Evolutionary conservation across 768 basidiomycete genomes (phyloP).

Genomic region (Calocybe indica): DNA sequence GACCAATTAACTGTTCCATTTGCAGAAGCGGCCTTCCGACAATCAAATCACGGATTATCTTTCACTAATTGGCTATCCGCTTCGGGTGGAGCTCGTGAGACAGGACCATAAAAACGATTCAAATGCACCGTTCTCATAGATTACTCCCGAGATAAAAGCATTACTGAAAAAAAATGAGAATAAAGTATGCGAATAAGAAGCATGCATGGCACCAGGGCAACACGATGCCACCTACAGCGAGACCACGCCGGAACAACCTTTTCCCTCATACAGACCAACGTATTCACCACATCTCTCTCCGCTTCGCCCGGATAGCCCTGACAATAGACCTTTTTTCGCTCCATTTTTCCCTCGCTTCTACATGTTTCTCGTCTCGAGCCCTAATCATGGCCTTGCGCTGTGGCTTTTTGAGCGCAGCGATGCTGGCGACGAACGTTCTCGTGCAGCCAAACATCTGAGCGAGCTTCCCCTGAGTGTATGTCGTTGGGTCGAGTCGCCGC

Average conservation of each 20-base stretch:
- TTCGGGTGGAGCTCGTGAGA: too few species aligned
- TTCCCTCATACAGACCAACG: not conserved
- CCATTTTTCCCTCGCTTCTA: slow-evolving; percentile 50
- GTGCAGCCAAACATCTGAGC: slow-evolving; percentile 76
- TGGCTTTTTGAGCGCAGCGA: slow-evolving; percentile 56
- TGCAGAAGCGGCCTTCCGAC: too few species aligned
- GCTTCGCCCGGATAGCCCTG: slow-evolving; percentile 59
- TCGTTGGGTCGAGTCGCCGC: slow-evolving; percentile 47
- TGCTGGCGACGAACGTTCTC: slow-evolving; percentile 54
- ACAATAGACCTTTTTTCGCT: slow-evolving; percentile 61
- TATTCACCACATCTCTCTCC: slow-evolving; percentile 67
- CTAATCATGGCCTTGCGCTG: slow-evolving; percentile 36
- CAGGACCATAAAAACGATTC: too few species aligned
- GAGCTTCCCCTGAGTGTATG: slow-evolving; percentile 59
- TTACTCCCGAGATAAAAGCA: too few species aligned
- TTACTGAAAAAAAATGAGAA: too few species aligned
- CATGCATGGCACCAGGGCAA: too few species aligned
- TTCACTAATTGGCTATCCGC: too few species aligned
- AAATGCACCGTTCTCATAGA: too few species aligned
- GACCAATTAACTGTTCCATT: too few species aligned
- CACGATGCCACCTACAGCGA: too few species aligned
- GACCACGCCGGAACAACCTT: not conserved
- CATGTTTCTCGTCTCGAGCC: slow-evolving; percentile 42
- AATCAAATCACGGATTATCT: too few species aligned
- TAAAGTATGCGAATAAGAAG: too few species aligned